Evolutionary conservation across 2,329 filamentous ascomycete genomes (phyloP), one percentile per base, ranked within the genome.

Genomic region (Lasiodiplodia hormozganensis): DNA sequence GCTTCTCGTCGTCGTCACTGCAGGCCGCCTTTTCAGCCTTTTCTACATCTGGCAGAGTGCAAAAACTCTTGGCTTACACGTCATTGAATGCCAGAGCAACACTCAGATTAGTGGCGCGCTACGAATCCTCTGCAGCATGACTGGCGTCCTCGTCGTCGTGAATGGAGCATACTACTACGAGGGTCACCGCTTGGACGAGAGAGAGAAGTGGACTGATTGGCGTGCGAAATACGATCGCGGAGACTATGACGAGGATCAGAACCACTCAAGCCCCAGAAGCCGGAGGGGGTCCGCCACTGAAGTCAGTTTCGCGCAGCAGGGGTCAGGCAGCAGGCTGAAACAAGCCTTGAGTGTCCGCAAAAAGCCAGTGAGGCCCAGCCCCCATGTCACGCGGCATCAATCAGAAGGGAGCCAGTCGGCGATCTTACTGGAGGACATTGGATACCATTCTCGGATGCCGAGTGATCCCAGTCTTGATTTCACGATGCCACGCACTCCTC

Each of bases 101-200:
- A 18, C 12, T 2, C 53, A 70, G 51, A 68, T 70, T 49, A 43
- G 36, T 7, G 69, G 69, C 3, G 68, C 57, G 11, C 51, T 70
- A 43, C 47, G 69, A 4, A 70, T 70, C 11, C 14, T 70, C 1
- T 70, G 69, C 64, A 70, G 69, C 25, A 70, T 70, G 69, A n/a
- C 68, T 0, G 68, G 62, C 12, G 68, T 68, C 8, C 54, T 70
- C 23, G 69, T 70, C n/a, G 36, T 56, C 1, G 62, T 62, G 53
- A 70, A 70, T 36, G 69, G 68, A 5, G 69, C 69, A 8, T 43
- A 40, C 40, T 70, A 67, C 62, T 70, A 52, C 40, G 57, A 51
- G 3, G 69, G 69, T 3, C 43, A 51, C 16, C 47, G 67, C 14
- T 34, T 69, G 16, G 52, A 69, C 7, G 25, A 21, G 16, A 34